Evolutionary conservation across 73 alveolate species (phyloP).

Genomic region (Paramecium biaurelia): DNA sequence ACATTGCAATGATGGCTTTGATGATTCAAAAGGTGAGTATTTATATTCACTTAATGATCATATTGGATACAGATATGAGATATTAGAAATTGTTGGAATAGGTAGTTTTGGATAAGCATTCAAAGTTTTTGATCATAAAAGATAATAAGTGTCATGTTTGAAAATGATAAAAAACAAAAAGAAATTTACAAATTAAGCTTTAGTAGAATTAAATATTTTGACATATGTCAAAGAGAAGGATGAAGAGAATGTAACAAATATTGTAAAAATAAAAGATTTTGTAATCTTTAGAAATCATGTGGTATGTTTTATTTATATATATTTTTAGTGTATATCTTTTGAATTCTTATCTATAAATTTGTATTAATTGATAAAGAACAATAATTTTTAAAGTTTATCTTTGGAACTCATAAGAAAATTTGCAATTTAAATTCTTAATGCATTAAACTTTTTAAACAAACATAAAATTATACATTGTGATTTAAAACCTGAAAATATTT

Average conservation of each 20-base stretch:
- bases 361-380: constrained; percentile 78
- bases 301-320: not conserved
- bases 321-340: constrained; percentile 68
- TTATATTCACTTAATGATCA: constrained; percentile 49
- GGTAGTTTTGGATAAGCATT: constrained; percentile 66
- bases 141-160: not conserved
- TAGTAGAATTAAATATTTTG: constrained; percentile 51
- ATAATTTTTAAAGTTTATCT: constrained; percentile 79
- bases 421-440: constrained; percentile 74
- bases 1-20: constrained; percentile 41
- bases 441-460: constrained; percentile 67
- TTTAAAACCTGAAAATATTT: constrained; percentile 86
- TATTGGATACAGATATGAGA: constrained; percentile 65
- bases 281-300: constrained; percentile 56
- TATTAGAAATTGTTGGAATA: constrained; percentile 57
- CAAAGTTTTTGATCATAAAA: constrained; percentile 62
- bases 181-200: constrained; percentile 49
- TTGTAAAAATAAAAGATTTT: constrained; percentile 58
- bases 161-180: constrained; percentile 59
- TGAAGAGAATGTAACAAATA: constrained; percentile 36
- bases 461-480: constrained; percentile 84
- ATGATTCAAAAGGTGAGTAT: constrained; percentile 66
- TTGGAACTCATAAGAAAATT: constrained; percentile 72
- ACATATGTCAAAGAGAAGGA: constrained; percentile 49
- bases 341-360: constrained; percentile 80